Conservation (phyloP, 1,284 basidiomycete species). For the Gyrodon tennesseensis region DNA sequence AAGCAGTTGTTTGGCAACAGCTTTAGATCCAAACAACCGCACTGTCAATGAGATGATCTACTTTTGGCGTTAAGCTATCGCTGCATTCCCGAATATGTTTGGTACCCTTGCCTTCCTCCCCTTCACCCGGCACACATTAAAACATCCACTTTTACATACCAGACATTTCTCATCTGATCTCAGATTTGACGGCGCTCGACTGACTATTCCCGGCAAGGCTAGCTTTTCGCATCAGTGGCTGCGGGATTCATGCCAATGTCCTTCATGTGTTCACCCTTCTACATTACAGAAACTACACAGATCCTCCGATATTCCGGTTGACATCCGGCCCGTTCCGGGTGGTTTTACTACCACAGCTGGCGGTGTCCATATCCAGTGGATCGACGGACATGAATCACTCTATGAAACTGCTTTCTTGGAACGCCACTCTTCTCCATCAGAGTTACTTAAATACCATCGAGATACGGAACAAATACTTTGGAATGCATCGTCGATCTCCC, state of each 20-base stretch:
- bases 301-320: slow-evolving; percentile 61
- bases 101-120: not conserved
- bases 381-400: slow-evolving; percentile 58
- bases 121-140: slow-evolving; percentile 1
- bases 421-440: slow-evolving; percentile 47
- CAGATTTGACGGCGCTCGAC: slow-evolving; percentile 21
- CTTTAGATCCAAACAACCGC: slow-evolving; percentile 40
- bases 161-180: slow-evolving; percentile 21
- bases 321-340: slow-evolving; percentile 44
- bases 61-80: not conserved
- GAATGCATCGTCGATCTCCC: slow-evolving; percentile 45
- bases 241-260: slow-evolving; percentile 52
- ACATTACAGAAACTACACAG: slow-evolving; percentile 76
- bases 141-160: not conserved
- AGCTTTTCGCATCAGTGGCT: slow-evolving; percentile 56
- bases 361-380: slow-evolving; percentile 59
- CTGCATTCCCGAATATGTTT: slow-evolving; percentile 25
- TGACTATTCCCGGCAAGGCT: slow-evolving; percentile 43
- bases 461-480: slow-evolving; percentile 45
- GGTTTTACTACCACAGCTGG: slow-evolving; percentile 46
- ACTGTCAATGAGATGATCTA: not conserved
- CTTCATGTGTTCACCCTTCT: slow-evolving; percentile 66
- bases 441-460: slow-evolving; percentile 47
- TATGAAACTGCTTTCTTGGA: slow-evolving; percentile 55
- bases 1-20: slow-evolving; percentile 38